Evolutionary conservation across 192 early-diverging fungal genomes (phyloP).

Genomic region (Physocladia obscura): DNA sequence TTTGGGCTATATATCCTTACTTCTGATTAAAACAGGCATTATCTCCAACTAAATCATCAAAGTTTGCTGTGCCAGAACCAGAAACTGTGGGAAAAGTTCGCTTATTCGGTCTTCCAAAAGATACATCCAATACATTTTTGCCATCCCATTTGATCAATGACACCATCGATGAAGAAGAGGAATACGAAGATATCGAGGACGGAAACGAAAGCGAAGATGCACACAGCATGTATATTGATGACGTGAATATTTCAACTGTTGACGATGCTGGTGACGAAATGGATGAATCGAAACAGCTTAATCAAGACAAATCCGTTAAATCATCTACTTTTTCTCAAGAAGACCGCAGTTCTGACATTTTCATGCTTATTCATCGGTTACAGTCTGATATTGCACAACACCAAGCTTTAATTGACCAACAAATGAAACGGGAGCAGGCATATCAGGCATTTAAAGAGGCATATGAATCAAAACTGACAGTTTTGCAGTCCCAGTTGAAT

Average conservation of each 20-base stretch:
- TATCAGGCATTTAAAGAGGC: constrained; percentile 46
- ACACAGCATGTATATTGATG: background rate
- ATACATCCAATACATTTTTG: background rate
- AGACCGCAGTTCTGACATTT: constrained; percentile 35
- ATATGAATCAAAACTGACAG: constrained; percentile 70
- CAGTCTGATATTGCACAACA: constrained; percentile 54
- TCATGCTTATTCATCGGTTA: constrained; percentile 45
- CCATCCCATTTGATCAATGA: background rate
- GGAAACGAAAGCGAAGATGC: constrained; percentile 5
- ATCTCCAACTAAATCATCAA: background rate
- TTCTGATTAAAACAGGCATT: background rate
- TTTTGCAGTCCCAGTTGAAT: constrained; percentile 60
- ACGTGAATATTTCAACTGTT: too few species aligned
- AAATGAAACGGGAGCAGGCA: constrained; percentile 41
- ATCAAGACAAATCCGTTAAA: background rate
- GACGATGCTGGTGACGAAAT: too few species aligned
- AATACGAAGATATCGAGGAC: background rate
- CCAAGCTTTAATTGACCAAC: constrained; percentile 41
- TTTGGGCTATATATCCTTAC: too few species aligned
- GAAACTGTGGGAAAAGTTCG: background rate
- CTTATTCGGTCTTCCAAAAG: constrained; percentile 23
- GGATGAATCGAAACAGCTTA: background rate
- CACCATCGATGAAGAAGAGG: constrained; percentile 3
- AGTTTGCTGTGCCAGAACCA: background rate
- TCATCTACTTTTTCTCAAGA: background rate